phyloP scores from a whole-genome alignment of 2,329 filamentous ascomycete genomes.

The Pseudogymnoascus pannorum region DNA sequence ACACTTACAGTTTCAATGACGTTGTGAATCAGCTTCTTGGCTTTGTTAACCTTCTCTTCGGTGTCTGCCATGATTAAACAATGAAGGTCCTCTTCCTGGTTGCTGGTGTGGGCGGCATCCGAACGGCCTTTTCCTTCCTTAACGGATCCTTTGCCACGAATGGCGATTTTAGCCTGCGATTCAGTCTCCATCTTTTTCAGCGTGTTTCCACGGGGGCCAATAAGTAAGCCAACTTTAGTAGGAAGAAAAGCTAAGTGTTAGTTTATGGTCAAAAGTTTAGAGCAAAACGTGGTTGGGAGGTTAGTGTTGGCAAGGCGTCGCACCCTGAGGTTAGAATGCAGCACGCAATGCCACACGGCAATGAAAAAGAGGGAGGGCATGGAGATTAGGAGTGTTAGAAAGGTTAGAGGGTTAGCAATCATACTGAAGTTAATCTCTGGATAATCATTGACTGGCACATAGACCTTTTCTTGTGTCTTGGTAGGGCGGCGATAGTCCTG shows the following conservation, averaged over 20 bases:
- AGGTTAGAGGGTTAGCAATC: conserved; percentile 98
- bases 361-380: conserved; percentile 39
- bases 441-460: conserved; percentile 99
- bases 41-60: conserved; percentile 98
- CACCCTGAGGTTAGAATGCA: conserved; percentile 24
- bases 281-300: conserved; percentile 29
- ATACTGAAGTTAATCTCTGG: conserved; percentile 99
- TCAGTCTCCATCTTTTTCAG: conserved; percentile 99
- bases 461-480: conserved; percentile 99
- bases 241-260: conserved; percentile 85
- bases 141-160: conserved; percentile 98
- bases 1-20: conserved; percentile 90
- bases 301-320: conserved; percentile 31
- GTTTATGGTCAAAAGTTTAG: conserved; percentile 43
- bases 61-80: conserved; percentile 99
- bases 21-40: conserved; percentile 96
- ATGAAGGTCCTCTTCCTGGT: conserved; percentile 98
- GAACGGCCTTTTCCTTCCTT: conserved; percentile 99
- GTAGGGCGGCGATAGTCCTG: conserved; percentile 97
- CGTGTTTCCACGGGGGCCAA: conserved; percentile 99
- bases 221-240: conserved; percentile 98
- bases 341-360: conserved; percentile 31
- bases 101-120: conserved; percentile 97
- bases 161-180: conserved; percentile 96
- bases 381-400: conserved; percentile 49